Evolutionary conservation across 1,139 yeast species (phyloP).

Genomic region (Blastobotrys niveus): DNA sequence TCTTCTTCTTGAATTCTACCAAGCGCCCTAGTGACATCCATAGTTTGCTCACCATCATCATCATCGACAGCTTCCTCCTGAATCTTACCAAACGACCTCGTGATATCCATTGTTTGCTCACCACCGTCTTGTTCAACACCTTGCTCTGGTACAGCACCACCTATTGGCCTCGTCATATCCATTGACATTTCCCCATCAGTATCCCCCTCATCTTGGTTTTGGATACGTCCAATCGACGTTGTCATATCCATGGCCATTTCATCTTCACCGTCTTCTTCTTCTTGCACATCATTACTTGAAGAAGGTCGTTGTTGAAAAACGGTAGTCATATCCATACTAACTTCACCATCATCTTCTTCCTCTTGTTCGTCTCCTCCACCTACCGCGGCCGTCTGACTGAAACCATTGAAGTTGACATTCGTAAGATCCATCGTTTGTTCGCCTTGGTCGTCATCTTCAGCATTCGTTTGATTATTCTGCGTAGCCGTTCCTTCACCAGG

Average conservation of each 20-base stretch:
- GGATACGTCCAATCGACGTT: conserved; percentile 2
- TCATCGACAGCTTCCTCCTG: conserved; percentile 6
- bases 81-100: conserved; percentile 11
- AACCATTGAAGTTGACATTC: background rate
- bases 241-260: conserved; percentile 19
- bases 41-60: conserved; percentile 15
- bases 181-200: conserved; percentile 13
- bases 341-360: conserved; percentile 13
- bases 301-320: conserved; percentile 3
- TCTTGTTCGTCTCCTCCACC: conserved; percentile 9
- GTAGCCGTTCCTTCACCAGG: background rate
- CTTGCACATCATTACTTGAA: background rate
- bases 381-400: conserved; percentile 11
- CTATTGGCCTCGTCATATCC: conserved; percentile 14
- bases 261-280: conserved; percentile 8
- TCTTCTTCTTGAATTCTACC: conserved; percentile 16
- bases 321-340: conserved; percentile 21
- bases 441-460: conserved; percentile 7
- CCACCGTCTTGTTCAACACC: conserved; percentile 1
- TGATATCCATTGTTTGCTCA: conserved; percentile 19
- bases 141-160: background rate
- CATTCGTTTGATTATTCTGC: background rate
- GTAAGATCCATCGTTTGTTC: conserved; percentile 15
- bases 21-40: conserved; percentile 25
- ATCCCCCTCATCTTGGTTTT: background rate